These are phyloP conservation scores for Potentilla sterilis DNA, from an alignment of 306 rosid genomes.

Conservation along the genomic window DNA sequence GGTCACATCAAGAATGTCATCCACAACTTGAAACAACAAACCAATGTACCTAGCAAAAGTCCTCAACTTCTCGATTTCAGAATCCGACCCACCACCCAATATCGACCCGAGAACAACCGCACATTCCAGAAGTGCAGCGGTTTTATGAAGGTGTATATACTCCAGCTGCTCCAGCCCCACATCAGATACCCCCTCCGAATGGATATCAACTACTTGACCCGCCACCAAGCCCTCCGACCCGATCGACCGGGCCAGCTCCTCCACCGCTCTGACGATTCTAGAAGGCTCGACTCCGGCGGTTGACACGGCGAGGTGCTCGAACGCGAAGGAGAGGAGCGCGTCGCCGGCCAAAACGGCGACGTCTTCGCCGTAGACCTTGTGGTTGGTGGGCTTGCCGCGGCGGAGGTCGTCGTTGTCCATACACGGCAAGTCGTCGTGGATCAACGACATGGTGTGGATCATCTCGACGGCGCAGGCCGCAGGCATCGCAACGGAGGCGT, in stretches of 20 bases:
- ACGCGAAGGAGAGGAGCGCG: conserved; percentile 59
- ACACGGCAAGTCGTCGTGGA: conserved; percentile 78
- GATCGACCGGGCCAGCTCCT: conserved; percentile 55
- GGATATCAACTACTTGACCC: conserved; percentile 62
- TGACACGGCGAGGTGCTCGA: conserved; percentile 54
- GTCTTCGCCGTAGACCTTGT: conserved; percentile 71
- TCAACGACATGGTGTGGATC: conserved; percentile 83
- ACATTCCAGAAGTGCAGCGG: conserved; percentile 64
- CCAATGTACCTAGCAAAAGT: conserved; percentile 62
- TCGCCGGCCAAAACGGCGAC: conserved; percentile 74
- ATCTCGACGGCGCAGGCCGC: conserved; percentile 79
- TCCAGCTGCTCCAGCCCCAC: conserved; percentile 56
- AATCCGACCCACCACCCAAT: conserved; percentile 57
- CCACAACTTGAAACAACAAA: conserved; percentile 74
- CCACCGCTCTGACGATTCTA: conserved; percentile 43
- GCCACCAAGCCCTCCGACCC: conserved; percentile 72
- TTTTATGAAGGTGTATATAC: conserved; percentile 63
- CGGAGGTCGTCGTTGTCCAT: conserved; percentile 88
- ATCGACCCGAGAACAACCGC: conserved; percentile 67
- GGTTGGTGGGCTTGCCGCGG: conserved; percentile 72
- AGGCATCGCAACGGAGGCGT: conserved; percentile 44
- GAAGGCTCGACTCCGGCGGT: conserved; percentile 37
- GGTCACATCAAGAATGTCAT: conserved; percentile 78
- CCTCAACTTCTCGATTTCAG: conserved; percentile 51
- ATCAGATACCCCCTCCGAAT: conserved; percentile 45